phyloP scores from a whole-genome alignment of 164 flowering plant genomes.

The Platanus orientalis region DNA sequence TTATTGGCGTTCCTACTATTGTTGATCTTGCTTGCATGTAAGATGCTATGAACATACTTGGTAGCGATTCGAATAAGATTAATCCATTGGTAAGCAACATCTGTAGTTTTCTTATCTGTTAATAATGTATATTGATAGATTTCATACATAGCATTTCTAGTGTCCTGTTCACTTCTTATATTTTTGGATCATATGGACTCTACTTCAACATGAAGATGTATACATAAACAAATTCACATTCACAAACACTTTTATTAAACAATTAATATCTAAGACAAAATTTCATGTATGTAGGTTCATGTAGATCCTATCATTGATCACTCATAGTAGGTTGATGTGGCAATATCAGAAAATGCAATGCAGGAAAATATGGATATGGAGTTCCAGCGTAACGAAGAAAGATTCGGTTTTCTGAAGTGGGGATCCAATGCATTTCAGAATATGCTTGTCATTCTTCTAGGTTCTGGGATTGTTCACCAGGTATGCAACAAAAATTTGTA shows the following conservation, averaged over 20 bases:
- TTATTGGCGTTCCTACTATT: conserved; percentile 96
- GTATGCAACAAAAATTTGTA: no score
- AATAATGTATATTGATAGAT: not conserved
- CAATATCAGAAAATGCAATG: conserved; percentile 86
- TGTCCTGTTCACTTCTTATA: not conserved
- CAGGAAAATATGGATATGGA: conserved; percentile 91
- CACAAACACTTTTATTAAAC: not conserved
- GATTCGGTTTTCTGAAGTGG: conserved; percentile 92
- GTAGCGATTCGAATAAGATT: conserved; percentile 82
- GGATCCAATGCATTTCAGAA: conserved; percentile 83
- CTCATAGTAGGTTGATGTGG: conserved; percentile 92
- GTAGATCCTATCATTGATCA: conserved; percentile 96
- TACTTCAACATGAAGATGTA: not conserved
- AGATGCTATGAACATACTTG: conserved; percentile 96
- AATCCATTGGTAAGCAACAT: conserved; percentile 70
- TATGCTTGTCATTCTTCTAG: conserved; percentile 98
- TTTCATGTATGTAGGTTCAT: conserved; percentile 61
- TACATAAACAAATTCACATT: not conserved
- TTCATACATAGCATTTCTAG: not conserved
- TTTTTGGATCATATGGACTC: not conserved
- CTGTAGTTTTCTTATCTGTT: not conserved
- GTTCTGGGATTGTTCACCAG: conserved; percentile 96
- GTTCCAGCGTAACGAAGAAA: conserved; percentile 85
- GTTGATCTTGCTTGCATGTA: conserved; percentile 98
- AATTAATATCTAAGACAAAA: not conserved